Evolutionary conservation across 2,329 filamentous ascomycete genomes (phyloP).

Genomic region (Fusarium sp.): DNA sequence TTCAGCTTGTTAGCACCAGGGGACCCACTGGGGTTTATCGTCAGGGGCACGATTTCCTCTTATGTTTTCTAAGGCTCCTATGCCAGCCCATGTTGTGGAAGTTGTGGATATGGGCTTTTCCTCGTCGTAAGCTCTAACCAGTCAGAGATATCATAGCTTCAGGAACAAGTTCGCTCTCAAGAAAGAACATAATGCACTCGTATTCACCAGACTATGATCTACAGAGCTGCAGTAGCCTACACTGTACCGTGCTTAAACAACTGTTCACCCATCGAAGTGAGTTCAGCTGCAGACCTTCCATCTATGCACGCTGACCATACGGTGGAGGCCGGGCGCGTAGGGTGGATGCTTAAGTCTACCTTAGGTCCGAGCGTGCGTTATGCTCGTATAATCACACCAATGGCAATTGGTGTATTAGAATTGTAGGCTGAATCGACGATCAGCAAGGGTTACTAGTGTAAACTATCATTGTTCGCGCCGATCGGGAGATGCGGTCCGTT

Average conservation of each 20-base stretch:
- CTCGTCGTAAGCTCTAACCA: rapidly evolving
- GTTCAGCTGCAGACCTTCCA: neutral
- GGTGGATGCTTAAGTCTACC: neutral
- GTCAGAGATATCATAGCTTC: neutral
- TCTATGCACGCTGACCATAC: neutral
- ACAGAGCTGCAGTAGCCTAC: neutral
- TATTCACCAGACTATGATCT: neutral
- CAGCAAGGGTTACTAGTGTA: neutral
- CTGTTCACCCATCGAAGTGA: neutral
- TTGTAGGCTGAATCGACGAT: neutral
- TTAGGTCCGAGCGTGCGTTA: neutral
- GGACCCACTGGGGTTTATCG: neutral
- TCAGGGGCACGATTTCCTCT: too few relatives aligned
- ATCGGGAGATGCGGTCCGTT: neutral
- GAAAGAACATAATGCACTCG: neutral
- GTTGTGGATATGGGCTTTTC: neutral
- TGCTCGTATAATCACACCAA: neutral
- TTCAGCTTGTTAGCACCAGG: too few relatives aligned
- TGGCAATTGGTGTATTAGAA: neutral
- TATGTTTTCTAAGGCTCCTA: neutral
- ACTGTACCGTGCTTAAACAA: neutral
- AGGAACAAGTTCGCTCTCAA: neutral
- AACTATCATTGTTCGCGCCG: neutral
- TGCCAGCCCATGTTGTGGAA: neutral
- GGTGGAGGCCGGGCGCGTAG: too few relatives aligned